Conservation (phyloP, 2,329 filamentous ascomycete species). For the Rhexocercosporidium sp. region DNA sequence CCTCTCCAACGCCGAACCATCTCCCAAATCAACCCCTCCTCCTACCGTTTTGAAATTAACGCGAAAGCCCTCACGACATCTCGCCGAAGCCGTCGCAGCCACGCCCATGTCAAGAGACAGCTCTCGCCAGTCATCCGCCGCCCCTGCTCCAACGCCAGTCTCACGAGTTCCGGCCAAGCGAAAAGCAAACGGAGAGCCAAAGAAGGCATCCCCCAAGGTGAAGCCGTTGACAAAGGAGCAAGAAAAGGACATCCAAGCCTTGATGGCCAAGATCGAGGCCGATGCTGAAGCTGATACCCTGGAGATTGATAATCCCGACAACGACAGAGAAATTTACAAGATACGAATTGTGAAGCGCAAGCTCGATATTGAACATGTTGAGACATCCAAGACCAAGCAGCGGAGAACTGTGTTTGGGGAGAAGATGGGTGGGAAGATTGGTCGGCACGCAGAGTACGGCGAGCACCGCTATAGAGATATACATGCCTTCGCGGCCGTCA, state of each 20-base stretch:
- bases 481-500: constrained; percentile 80
- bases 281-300: constrained; percentile 65
- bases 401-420: constrained; percentile 64
- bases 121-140: constrained; percentile 55
- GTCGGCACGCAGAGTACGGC: constrained; percentile 70
- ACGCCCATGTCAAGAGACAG: constrained; percentile 39
- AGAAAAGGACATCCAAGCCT: constrained; percentile 70
- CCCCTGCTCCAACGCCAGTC: constrained; percentile 47
- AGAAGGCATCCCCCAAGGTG: constrained; percentile 56
- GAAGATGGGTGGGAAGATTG: constrained; percentile 65
- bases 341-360: constrained; percentile 70
- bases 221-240: constrained; percentile 62
- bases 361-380: constrained; percentile 66
- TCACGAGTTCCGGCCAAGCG: constrained; percentile 50
- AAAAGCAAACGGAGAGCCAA: constrained; percentile 54
- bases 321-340: constrained; percentile 57
- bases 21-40: constrained; percentile 55
- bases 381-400: constrained; percentile 68
- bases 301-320: constrained; percentile 53
- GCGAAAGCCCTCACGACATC: constrained; percentile 36
- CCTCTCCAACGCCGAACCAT: constrained; percentile 78
- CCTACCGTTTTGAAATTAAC: constrained; percentile 34
- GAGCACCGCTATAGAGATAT: constrained; percentile 77
- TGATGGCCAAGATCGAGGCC: constrained; percentile 64
- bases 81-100: constrained; percentile 28